Evolutionary conservation across 2,329 filamentous ascomycete species (phyloP).

Genomic region (Claviceps africana): DNA sequence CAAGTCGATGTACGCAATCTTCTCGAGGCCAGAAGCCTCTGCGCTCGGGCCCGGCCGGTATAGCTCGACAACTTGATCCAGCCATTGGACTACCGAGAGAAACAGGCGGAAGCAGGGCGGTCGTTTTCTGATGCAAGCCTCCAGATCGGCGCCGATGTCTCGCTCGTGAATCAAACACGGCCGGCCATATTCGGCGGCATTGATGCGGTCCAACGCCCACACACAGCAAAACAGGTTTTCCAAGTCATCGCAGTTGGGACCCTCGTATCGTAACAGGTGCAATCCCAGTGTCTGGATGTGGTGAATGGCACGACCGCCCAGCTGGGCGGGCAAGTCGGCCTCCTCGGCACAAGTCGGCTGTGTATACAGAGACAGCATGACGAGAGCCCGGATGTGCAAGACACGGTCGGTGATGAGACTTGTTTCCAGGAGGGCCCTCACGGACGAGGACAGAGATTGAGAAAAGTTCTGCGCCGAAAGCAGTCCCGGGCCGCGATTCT

Average conservation of each 20-base stretch:
- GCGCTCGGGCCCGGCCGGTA: constrained; percentile 40
- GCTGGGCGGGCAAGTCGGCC: constrained; percentile 37
- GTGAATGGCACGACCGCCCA: constrained; percentile 40
- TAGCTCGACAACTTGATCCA: constrained; percentile 45
- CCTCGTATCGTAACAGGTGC: constrained; percentile 33
- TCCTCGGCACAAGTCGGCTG: constrained; percentile 40
- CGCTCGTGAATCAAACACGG: constrained; percentile 46
- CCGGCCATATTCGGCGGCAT: constrained; percentile 44
- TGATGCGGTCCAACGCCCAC: constrained; percentile 47
- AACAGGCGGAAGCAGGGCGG: constrained; percentile 43
- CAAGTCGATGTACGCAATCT: constrained; percentile 35
- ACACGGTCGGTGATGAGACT: constrained; percentile 40
- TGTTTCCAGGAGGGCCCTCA: constrained; percentile 36
- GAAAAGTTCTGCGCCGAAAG: constrained; percentile 35
- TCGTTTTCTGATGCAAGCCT: constrained; percentile 35
- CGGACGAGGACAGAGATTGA: constrained; percentile 31
- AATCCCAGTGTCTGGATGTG: constrained; percentile 42
- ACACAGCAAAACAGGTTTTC: constrained; percentile 42
- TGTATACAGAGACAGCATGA: constrained; percentile 44
- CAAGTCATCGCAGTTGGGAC: constrained; percentile 25
- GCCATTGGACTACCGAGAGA: constrained; percentile 36
- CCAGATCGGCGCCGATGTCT: constrained; percentile 41
- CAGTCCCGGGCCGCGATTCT: constrained; percentile 22
- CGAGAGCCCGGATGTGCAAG: constrained; percentile 38
- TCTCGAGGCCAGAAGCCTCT: constrained; percentile 25